Base-by-base conservation (phyloP, 2,329 filamentous ascomycete genomes). In the Atkinsonella texensis region DNA sequence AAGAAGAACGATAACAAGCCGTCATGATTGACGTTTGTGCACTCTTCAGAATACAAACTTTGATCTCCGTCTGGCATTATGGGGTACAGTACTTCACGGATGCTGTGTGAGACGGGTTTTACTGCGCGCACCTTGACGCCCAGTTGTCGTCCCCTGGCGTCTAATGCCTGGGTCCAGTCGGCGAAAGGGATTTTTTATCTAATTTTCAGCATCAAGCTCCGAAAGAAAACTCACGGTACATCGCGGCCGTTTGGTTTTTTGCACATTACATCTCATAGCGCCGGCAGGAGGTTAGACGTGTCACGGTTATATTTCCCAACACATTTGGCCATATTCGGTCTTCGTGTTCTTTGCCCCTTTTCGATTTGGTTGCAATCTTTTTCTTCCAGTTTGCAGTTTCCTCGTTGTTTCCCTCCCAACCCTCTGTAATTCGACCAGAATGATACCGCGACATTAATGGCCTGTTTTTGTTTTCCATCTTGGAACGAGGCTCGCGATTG, bases 401-500 rank as follows among this genome's bases (percentile, higher is more conserved):
- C 47, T 53, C 38, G 11, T 50, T 32, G 15, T 49, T 15, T 31
- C 41, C 10, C 38, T 41, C 41, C 12, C 41, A 28, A 28, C 28
- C 28, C 28, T 46, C 13, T 49, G 35, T 51, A 51, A 53, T 43
- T 38, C 48, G 51, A 49, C 39, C 49, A 50, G 46, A 56, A 53
- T 52, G 49, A 54, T 56, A 46, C 46, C 49, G 54, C 54, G 41
- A 50, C 15, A 32, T 39, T 20, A 33, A 39, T 20, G 44, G 23
- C 33, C 20, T 40, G 46, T 18, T 17, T 28, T 39, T 38, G 28
- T 12, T 18, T 17, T 28, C n/a, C 9, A 17, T 33, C 32, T n/a
- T 12, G 5, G 17, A 28, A 23, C 20, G 33, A 40, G 3, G 41
- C 32, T 4, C 46, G 20, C 20, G 45, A 33, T 13, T 28, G 33